phyloP scores from a whole-genome alignment of 129 eudicot genomes.

The Helianthus tuberosus region DNA sequence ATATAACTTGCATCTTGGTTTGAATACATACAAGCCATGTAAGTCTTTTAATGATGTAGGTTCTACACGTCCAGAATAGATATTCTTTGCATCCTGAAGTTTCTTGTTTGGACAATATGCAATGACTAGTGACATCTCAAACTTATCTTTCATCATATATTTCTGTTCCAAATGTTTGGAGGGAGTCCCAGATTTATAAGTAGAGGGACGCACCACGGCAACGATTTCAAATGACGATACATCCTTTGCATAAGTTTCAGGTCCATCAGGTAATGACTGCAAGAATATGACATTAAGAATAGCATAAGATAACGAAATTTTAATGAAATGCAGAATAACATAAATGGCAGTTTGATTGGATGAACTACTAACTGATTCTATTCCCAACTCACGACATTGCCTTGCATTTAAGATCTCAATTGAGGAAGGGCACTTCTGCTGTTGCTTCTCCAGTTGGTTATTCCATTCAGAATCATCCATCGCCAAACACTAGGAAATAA shows the following conservation, averaged over 20 bases:
- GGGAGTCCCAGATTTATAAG: conserved; percentile 34
- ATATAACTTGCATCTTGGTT: conserved; percentile 36
- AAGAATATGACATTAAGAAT: neutral
- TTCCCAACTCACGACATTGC: conserved; percentile 57
- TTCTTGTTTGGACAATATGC: conserved; percentile 12
- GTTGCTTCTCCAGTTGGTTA: conserved; percentile 37
- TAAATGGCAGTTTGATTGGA: neutral
- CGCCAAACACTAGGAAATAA: conserved; percentile 47
- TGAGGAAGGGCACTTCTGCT: conserved; percentile 54
- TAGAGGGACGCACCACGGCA: conserved; percentile 75
- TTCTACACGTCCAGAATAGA: conserved; percentile 40
- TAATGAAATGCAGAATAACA: neutral
- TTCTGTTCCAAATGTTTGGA: conserved; percentile 54
- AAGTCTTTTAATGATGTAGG: conserved; percentile 44
- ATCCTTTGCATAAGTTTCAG: neutral
- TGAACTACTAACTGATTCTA: conserved; percentile 71
- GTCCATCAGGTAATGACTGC: conserved; percentile 50
- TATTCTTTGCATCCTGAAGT: conserved; percentile 16
- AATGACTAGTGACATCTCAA: conserved; percentile 55
- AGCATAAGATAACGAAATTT: neutral
- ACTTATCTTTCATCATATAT: conserved; percentile 50
- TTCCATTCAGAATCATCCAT: conserved; percentile 56
- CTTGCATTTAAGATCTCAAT: conserved; percentile 49
- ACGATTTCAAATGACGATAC: conserved; percentile 44
- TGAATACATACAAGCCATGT: conserved; percentile 65